These are phyloP conservation scores for Globisporangium sylvaticum DNA, from an alignment of 352 stramenopile genomes.

Conservation along the genomic window DNA sequence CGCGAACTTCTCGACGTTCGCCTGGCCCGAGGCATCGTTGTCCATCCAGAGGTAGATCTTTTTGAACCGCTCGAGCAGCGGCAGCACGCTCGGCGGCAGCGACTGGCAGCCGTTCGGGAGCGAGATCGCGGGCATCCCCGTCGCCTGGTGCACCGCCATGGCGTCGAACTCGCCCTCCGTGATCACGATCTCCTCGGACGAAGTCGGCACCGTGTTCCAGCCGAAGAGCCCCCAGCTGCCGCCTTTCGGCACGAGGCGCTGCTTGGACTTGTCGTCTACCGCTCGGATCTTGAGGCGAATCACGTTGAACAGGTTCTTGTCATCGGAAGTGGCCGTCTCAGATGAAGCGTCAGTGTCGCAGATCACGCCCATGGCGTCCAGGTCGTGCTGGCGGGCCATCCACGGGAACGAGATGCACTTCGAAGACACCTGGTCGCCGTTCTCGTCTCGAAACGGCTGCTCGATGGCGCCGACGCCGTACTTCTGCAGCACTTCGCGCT, in stretches of 20 bases:
- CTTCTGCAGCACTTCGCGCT: slow-evolving; percentile 73
- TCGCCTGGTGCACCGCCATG: slow-evolving; percentile 97
- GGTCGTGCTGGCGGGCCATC: slow-evolving; percentile 88
- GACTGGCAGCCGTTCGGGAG: slow-evolving; percentile 97
- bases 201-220: slow-evolving; percentile 94
- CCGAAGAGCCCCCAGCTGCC: slow-evolving; percentile 98
- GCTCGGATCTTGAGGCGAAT: slow-evolving; percentile 83
- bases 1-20: slow-evolving; percentile 96
- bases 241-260: slow-evolving; percentile 87
- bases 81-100: slow-evolving; percentile 93
- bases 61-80: slow-evolving; percentile 95
- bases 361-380: slow-evolving; percentile 78
- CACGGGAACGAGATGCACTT: slow-evolving; percentile 96
- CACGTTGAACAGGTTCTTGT: slow-evolving; percentile 80
- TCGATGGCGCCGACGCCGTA: slow-evolving; percentile 89
- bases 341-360: slow-evolving; percentile 28
- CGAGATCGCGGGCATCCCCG: slow-evolving; percentile 88
- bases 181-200: slow-evolving; percentile 91
- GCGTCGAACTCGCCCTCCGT: slow-evolving; percentile 97
- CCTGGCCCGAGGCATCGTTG: slow-evolving; percentile 92
- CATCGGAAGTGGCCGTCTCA: slow-evolving; percentile 16
- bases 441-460: slow-evolving; percentile 76
- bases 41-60: slow-evolving; percentile 99
- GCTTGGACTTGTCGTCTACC: slow-evolving; percentile 83
- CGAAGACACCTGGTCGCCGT: slow-evolving; percentile 43